These are phyloP conservation scores for Diplocarpon rosae DNA, from an alignment of 2,329 filamentous ascomycete species.

Conservation along the genomic window DNA sequence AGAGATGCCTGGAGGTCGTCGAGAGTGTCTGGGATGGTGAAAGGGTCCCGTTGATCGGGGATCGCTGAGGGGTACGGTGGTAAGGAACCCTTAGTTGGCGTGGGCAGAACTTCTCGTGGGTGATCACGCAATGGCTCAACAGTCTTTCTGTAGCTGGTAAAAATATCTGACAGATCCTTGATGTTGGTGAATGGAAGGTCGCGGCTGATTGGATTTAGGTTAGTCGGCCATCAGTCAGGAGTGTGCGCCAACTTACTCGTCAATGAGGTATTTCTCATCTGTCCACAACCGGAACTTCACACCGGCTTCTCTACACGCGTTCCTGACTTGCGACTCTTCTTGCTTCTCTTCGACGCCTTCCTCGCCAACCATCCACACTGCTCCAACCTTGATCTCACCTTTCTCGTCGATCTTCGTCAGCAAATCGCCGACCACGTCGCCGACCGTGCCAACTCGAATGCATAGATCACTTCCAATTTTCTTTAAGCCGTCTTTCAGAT, in stretches of 20 bases:
- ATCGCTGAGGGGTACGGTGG: slow-evolving; percentile 46
- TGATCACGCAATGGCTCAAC: slow-evolving; percentile 59
- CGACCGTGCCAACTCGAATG: slow-evolving; percentile 50
- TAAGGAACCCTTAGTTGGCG: slow-evolving; percentile 39
- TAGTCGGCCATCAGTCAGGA: not conserved
- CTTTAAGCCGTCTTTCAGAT: slow-evolving; percentile 53
- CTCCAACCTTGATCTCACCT: slow-evolving; percentile 37
- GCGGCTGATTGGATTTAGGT: slow-evolving; percentile 36
- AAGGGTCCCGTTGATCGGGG: slow-evolving; percentile 49
- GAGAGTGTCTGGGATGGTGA: slow-evolving; percentile 47
- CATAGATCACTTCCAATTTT: slow-evolving; percentile 48
- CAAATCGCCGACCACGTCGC: slow-evolving; percentile 48
- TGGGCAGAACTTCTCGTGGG: slow-evolving; percentile 46
- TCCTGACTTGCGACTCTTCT: slow-evolving; percentile 48
- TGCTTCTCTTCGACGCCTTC: slow-evolving; percentile 57
- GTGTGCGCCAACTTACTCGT: slow-evolving; percentile 50
- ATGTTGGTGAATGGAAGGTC: slow-evolving; percentile 50
- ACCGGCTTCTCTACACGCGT: slow-evolving; percentile 39
- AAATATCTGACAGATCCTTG: slow-evolving; percentile 58
- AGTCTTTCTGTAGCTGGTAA: slow-evolving; percentile 62
- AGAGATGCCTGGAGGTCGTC: slow-evolving; percentile 44
- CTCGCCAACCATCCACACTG: slow-evolving; percentile 65
- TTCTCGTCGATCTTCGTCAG: slow-evolving; percentile 36
- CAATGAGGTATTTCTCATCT: slow-evolving; percentile 70
- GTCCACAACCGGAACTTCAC: slow-evolving; percentile 54